Evolutionary conservation across 768 basidiomycete genomes (phyloP).

Genomic region (Tulasnella sp.): DNA sequence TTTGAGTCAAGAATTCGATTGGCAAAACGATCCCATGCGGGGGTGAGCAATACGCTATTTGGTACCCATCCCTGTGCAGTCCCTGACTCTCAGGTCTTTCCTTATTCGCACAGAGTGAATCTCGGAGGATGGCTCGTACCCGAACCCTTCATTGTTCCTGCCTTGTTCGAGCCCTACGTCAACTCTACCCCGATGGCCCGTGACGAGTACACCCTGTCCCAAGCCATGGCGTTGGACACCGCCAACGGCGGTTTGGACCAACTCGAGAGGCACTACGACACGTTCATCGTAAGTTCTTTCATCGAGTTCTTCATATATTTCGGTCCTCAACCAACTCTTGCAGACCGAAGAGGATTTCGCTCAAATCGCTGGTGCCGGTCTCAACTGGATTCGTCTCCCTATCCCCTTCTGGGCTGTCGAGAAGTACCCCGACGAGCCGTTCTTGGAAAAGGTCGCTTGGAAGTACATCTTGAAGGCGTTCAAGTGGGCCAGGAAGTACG

Average conservation of each 20-base stretch:
- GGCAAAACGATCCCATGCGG: conserved; percentile 69
- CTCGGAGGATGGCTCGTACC: conserved; percentile 86
- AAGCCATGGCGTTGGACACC: conserved; percentile 69
- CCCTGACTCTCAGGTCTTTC: not conserved
- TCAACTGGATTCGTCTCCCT: conserved; percentile 92
- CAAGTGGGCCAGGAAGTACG: conserved; percentile 96
- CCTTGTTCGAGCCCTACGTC: conserved; percentile 71
- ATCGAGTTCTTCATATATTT: conserved; percentile 18
- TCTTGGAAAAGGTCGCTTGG: conserved; percentile 82
- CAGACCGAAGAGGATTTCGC: conserved; percentile 96
- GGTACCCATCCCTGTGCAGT: not conserved
- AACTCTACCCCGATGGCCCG: conserved; percentile 52
- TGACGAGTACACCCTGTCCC: conserved; percentile 83
- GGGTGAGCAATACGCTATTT: conserved; percentile 55
- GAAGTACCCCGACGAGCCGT: conserved; percentile 75
- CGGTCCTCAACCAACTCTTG: not conserved
- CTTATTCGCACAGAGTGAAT: conserved; percentile 66
- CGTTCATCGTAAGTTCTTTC: conserved; percentile 73
- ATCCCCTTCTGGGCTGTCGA: conserved; percentile 94
- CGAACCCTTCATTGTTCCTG: conserved; percentile 56
- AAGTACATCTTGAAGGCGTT: conserved; percentile 91
- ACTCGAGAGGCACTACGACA: conserved; percentile 89
- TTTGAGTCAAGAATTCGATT: conserved; percentile 82
- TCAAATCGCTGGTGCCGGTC: conserved; percentile 87
- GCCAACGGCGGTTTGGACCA: conserved; percentile 52